Evolutionary conservation across 495 filamentous ascomycete genomes (phyloP), one percentile per base, ranked within the genome.

Genomic region (Polyplosphaeria fusca): DNA sequence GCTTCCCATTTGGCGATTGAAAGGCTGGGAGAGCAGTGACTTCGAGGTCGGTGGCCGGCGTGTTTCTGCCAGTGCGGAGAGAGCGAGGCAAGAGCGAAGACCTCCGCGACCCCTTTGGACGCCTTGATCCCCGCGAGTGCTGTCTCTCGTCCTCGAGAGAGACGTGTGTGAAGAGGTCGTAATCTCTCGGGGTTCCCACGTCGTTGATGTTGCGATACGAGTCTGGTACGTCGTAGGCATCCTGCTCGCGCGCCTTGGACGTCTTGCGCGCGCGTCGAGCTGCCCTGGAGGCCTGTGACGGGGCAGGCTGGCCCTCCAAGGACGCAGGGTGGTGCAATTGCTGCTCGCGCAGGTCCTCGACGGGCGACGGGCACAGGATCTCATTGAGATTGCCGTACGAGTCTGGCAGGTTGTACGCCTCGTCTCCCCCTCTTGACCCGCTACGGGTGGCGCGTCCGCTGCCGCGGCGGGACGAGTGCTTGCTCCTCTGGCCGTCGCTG

Each of bases 331-430:
- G 16, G 25, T 54, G 58, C 0, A 28, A 26, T 1, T 24, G 13
- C 13, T 32, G 13, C 30, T 65, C 57, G 26, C 23, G 23, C 0
- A 52, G 65, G 38, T 65, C 60, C 54, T 62, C 41, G 18, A 55
- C 46, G 26, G 65, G 62, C 13, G 53, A 30, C 40, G 57, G 65
- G 12, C 11, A 50, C 4, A 9, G 40, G n/a, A 56, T 14, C 30
- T 65, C 65, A 25, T 55, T 57, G 32, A 61, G 42, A 20, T 62
- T 62, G 18, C 40, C 58, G 22, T 44, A 65, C 20, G 30, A 45
- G 32, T 64, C 50, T n/a, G 61, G 55, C 9, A 58, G 12, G 4
- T 45, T 30, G 20, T 50, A 52, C 42, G 63, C 43, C 43, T 63
- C 54, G 54, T 47, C 48, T 32, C 53, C 28, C 13, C 53, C 54